Evolutionary conservation across 2,329 filamentous ascomycete species (phyloP).

Genomic region (Gremmenia infestans): DNA sequence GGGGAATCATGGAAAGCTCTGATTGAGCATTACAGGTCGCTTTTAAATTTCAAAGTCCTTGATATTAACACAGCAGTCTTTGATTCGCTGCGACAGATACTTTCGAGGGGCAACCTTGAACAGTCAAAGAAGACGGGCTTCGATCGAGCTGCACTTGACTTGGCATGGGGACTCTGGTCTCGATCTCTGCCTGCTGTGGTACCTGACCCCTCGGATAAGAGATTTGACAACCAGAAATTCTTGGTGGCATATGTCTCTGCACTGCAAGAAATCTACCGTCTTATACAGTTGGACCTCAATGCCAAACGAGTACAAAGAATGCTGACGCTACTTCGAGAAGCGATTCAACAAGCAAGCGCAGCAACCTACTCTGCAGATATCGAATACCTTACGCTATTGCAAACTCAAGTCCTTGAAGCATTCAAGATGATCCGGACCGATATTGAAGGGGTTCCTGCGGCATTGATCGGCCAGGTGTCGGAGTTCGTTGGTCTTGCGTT

Average conservation of each 20-base stretch:
- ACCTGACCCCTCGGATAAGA: constrained; percentile 38
- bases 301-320: constrained; percentile 61
- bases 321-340: constrained; percentile 63
- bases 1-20: constrained; percentile 71
- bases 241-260: constrained; percentile 79
- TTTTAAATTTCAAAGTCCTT: constrained; percentile 60
- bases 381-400: constrained; percentile 68
- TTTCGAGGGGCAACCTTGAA: constrained; percentile 45
- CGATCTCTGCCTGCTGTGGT: constrained; percentile 53
- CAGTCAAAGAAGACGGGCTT: constrained; percentile 31
- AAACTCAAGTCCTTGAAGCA: constrained; percentile 63
- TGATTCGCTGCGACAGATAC: constrained; percentile 59
- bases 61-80: constrained; percentile 69
- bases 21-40: constrained; percentile 59
- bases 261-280: constrained; percentile 70
- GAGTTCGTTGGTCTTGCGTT: constrained; percentile 70
- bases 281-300: constrained; percentile 61
- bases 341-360: constrained; percentile 65
- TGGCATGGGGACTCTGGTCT: constrained; percentile 67
- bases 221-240: constrained; percentile 69
- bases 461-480: constrained; percentile 64
- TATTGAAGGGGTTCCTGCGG: constrained; percentile 57
- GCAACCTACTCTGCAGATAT: constrained; percentile 66
- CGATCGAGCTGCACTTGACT: constrained; percentile 45
- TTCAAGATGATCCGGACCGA: constrained; percentile 65